Base-by-base conservation (phyloP, 306 rosid species). In the Cicer chorassanicum region DNA sequence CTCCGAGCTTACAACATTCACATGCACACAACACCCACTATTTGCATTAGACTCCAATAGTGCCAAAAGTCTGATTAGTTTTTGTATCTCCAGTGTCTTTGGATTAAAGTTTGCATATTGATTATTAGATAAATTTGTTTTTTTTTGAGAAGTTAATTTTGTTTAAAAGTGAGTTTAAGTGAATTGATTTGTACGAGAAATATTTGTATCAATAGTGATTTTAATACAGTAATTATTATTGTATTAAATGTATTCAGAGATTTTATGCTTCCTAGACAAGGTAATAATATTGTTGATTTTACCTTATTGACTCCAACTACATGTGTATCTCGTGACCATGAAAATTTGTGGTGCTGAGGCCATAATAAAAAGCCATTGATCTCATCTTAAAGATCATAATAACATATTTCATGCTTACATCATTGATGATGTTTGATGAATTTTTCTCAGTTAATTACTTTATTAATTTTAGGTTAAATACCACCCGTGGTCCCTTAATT, bases 291-390 rank as follows among this genome's bases (percentile, higher is more conserved):
- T 73, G 64, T 14, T 77, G 73, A 55, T 51, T 51, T 67, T 16
- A 53, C 51, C 67, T 62, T 59, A 14, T 73, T 68, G 64, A 70
- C 44, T 70, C 39, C 16, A 46, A 46, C n/a, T 29, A 57, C 80
- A 67, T 53, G 72, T 73, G 86, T 60, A 57, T 60, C 74, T 39
- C 29, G 68, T 82, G 82, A 68, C 55, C 11, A 34, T 59, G 56
- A 56, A 72, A 40, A 7, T 18, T 76, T 77, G 73, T 82, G 74
- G 77, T 82, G 45, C 41, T 73, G 29, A 60, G 46, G 16, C 59
- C 48, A 14, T 10, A 10, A 44, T 18, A 60, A 73, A 46, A 12
- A 5, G 39, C 18, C 39, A 38, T 8, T 12, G 41, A 65, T 65
- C 67, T 49, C 60, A 68, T 67, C 63, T 81, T 8, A 40, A 40